Base-by-base conservation (phyloP, 805 yeast genomes). In the Peterozyma toletana region DNA sequence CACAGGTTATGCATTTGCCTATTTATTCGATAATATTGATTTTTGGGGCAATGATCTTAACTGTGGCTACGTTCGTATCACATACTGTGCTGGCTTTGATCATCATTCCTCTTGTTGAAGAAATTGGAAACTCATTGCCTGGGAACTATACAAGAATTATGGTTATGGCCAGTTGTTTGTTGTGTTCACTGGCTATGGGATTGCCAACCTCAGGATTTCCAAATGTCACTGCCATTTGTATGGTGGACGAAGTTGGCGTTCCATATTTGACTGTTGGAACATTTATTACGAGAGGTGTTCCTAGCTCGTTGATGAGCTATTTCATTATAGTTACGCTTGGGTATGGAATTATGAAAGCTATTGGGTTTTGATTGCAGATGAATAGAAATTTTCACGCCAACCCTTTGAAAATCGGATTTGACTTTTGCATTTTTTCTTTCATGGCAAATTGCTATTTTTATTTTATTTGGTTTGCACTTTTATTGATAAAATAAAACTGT, bases 171-270 rank as follows among this genome's bases (percentile, higher is more conserved):
- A 70, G 77, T 43, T 81, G 80, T 2, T 61, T 78, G 49, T 67
- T 93, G 49, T 87, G 97, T 55, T 91, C 98, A 0, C 82, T 86
- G 33, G 99, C 98, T 2, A 93, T 93, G 98, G 98, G 96, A 1
- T 68, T 93, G 43, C 98, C 99, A 29, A 93, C 98, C 0, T 86
- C 96, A 2, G 98, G 99, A 0, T 91, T 93, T 70, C 99, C 99
- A 4, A 93, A 93, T 55, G 96, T 93, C 33, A 89, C 98, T 0
- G 99, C 98, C 0, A 88, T 93, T 49, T 89, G 97, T 46, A 79
- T 89, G 79, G 81, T 90, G 5, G 96, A 93, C 60, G 96, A 87
- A 55, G 75, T 90, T 36, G 98, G 98, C 9, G 83, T 83, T 44
- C 88, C 95, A 15, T 93, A 93, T 57, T 67, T 93, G 54, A 83